These are phyloP conservation scores for Acrocalymma vagum DNA, from an alignment of 2,329 filamentous ascomycete species.

Conservation along the genomic window DNA sequence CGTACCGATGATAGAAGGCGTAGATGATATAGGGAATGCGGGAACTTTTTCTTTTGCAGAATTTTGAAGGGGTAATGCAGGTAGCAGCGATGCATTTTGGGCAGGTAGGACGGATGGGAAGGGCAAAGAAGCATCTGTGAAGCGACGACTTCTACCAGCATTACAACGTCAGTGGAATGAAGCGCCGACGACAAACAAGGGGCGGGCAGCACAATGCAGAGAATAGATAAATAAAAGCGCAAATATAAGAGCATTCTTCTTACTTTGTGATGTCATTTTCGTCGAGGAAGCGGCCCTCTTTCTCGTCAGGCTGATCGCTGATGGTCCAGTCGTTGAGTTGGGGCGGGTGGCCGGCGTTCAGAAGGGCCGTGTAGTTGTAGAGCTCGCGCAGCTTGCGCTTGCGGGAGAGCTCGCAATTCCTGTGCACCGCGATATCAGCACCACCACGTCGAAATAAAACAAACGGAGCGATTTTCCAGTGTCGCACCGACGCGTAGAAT, in stretches of 20 bases:
- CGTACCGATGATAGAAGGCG: constrained; percentile 25
- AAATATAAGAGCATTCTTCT: constrained; percentile 34
- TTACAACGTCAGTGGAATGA: constrained; percentile 38
- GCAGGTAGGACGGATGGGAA: constrained; percentile 36
- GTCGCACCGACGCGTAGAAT: constrained; percentile 44
- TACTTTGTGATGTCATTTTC: constrained; percentile 67
- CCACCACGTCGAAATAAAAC: constrained; percentile 45
- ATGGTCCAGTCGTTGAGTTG: constrained; percentile 65
- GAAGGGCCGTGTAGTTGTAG: constrained; percentile 76
- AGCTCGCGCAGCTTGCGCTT: constrained; percentile 92
- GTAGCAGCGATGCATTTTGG: constrained; percentile 32
- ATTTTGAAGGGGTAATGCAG: constrained; percentile 32
- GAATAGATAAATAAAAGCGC: constrained; percentile 1
- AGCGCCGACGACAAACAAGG: constrained; percentile 25
- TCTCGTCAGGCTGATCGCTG: constrained; percentile 60
- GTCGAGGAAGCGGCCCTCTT: constrained; percentile 64
- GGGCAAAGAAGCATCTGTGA: constrained; percentile 64
- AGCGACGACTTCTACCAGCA: constrained; percentile 61
- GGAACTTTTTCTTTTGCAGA: constrained; percentile 22
- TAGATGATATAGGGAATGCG: constrained; percentile 28
- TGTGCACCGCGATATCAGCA: constrained; percentile 46
- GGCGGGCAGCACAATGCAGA: constrained; percentile 10
- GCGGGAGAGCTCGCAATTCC: constrained; percentile 73
- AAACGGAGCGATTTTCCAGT: constrained; percentile 50
- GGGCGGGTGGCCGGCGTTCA: constrained; percentile 62